phyloP scores from a whole-genome alignment of 2,329 filamentous ascomycete species.

The Zasmidium citrigriseum region DNA sequence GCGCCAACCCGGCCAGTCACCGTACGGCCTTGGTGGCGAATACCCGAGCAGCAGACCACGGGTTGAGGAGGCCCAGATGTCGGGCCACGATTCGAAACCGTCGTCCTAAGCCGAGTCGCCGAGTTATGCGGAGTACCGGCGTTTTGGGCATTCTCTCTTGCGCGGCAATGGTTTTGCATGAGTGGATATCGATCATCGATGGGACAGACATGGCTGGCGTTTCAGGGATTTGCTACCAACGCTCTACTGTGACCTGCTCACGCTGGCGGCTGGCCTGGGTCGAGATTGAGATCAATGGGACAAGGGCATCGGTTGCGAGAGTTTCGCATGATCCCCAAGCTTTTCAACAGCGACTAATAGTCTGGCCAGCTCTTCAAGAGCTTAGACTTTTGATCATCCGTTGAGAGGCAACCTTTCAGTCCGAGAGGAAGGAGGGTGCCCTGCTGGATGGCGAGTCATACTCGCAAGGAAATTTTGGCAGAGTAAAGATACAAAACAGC shows the following conservation, averaged over 20 bases:
- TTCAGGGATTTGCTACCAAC: not conserved
- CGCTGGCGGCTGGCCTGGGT: too few species aligned
- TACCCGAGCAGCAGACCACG: constrained; percentile 14
- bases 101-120: constrained; percentile 12
- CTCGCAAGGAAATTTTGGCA: too few species aligned
- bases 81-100: constrained; percentile 13
- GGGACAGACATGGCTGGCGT: not conserved
- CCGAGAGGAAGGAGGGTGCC: too few species aligned
- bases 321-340: too few species aligned
- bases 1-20: constrained; percentile 24
- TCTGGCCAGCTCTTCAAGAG: too few species aligned
- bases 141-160: not conserved
- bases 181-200: not conserved
- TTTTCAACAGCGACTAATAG: too few species aligned
- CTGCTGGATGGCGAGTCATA: too few species aligned
- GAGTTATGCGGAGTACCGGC: not conserved
- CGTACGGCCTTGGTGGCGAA: constrained; percentile 29
- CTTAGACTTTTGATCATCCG: too few species aligned
- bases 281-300: too few species aligned
- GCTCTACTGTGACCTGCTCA: not conserved
- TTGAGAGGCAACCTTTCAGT: too few species aligned
- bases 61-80: constrained; percentile 1
- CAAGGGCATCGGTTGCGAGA: too few species aligned
- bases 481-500: too few species aligned
- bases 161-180: not conserved